Base-by-base conservation (phyloP, 2,329 filamentous ascomycete genomes). In the Verticillium nonalfalfae region DNA sequence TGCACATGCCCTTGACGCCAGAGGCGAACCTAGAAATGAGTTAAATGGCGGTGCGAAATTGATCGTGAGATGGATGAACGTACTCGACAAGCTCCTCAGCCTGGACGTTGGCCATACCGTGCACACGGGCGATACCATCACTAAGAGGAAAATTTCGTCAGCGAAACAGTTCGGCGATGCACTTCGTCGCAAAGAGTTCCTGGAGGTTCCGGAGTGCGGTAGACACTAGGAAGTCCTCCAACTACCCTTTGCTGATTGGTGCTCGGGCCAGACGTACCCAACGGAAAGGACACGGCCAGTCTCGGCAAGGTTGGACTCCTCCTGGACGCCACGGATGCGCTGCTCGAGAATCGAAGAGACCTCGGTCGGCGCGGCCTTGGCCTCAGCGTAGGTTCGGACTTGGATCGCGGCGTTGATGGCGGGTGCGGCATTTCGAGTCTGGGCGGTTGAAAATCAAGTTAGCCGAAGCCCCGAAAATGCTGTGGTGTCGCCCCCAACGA, bases 1-100 rank as follows among this genome's bases (percentile, higher is more conserved):
- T 98, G 91, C 94, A 98, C 95, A 99, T 99, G 81, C 95, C 95
- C 90, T 98, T 98, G 82, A 98, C 95, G 81, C 95, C 95, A 70
- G 95, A 99, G 75, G 95, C 92, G 85, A 99, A 99, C 86, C 93
- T 97, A 70, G 33, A 26, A 21, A 40, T 18, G 14, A 26, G 38
- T 58, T 50, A 58, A 39, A 59, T 15, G 45, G 13, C 14, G 15
- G 3, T 21, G 34, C 31, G 62, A 56, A 39, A 7, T 18, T 50
- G 61, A 71, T 45, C 65, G 63, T 39, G 33, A 31, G 66, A 70
- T 66, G 65, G 66, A 33, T 63, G 66, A 36, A 90, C 93, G 75
- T 92, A 97, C 93, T 99, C 95, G 78, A 99, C 95, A 79, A 99
- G 90, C 87, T 99, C 95, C 85, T 99, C 95, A 74, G 95, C 94